A percentile compares a stretch with the other conserved stretches of the same genome.
Evolutionary conservation across 192 early-diverging fungal genomes (phyloP).

Genomic region (Backusella australiensis): DNA sequence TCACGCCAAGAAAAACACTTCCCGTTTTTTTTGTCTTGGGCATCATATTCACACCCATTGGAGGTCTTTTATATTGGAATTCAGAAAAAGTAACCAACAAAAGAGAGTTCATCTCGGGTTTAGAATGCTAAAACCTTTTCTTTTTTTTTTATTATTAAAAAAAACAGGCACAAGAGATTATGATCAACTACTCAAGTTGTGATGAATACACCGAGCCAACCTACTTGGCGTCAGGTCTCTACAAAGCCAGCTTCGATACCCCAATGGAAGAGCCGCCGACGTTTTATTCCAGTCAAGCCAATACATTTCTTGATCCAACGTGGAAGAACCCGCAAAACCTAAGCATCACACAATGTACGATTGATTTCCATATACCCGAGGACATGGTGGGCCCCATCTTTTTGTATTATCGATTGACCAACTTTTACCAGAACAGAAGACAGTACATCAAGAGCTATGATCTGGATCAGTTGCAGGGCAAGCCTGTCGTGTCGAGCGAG

Average conservation of each 20-base stretch:
- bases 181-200: conserved; percentile 47
- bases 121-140: conserved; percentile 29
- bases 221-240: conserved; percentile 25
- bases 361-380: conserved; percentile 64
- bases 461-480: conserved; percentile 69
- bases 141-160: not conserved
- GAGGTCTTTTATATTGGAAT: conserved; percentile 80
- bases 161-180: conserved; percentile 41
- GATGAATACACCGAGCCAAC: conserved; percentile 8
- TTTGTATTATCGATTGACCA: conserved; percentile 91
- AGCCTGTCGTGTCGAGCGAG: conserved; percentile 32
- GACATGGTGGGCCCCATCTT: conserved; percentile 75
- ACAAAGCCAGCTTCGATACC: not conserved
- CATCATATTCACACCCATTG: conserved; percentile 89
- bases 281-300: conserved; percentile 13
- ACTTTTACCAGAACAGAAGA: conserved; percentile 95
- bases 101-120: conserved; percentile 13
- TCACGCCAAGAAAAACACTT: conserved; percentile 92
- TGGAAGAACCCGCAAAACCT: conserved; percentile 19
- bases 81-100: conserved; percentile 28
- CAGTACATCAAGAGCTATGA: conserved; percentile 84
- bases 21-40: conserved; percentile 95
- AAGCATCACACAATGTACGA: conserved; percentile 51
- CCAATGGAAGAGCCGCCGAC: conserved; percentile 12
- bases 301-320: conserved; percentile 18